Conservation (phyloP, 2,329 filamentous ascomycete species). For the Penicillium janthinellum region DNA sequence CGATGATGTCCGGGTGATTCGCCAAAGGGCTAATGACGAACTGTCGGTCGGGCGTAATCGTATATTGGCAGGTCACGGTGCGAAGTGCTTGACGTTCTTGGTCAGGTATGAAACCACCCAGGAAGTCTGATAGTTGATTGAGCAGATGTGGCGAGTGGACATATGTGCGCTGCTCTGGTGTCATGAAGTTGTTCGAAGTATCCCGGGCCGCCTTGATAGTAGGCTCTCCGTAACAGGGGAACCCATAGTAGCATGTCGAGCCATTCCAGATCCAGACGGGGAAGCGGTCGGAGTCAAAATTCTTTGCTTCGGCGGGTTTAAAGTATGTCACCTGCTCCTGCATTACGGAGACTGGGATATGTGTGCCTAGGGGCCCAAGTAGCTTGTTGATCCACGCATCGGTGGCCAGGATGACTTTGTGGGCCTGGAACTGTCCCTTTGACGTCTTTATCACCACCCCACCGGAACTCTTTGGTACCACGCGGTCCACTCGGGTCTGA, state of each 20-base stretch:
- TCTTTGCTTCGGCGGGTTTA: slow-evolving; percentile 23
- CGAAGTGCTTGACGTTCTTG: slow-evolving; percentile 25
- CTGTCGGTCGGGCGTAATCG: slow-evolving; percentile 32
- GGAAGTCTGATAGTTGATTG: slow-evolving; percentile 24
- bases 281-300: slow-evolving; percentile 21
- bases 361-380: slow-evolving; percentile 21
- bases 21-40: slow-evolving; percentile 32
- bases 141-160: slow-evolving; percentile 29
- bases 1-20: slow-evolving; percentile 25
- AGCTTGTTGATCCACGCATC: slow-evolving; percentile 33
- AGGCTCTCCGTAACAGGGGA: slow-evolving; percentile 31
- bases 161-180: slow-evolving; percentile 31
- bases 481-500: slow-evolving; percentile 22
- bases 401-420: slow-evolving; percentile 28
- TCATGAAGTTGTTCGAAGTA: slow-evolving; percentile 28
- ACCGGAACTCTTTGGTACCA: slow-evolving; percentile 18
- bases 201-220: slow-evolving; percentile 33
- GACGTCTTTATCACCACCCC: slow-evolving; percentile 27
- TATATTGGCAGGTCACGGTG: slow-evolving; percentile 34
- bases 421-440: slow-evolving; percentile 21
- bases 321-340: slow-evolving; percentile 35
- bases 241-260: slow-evolving; percentile 28
- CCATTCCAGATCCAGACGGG: slow-evolving; percentile 33
- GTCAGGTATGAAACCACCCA: slow-evolving; percentile 27
- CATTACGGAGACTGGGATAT: slow-evolving; percentile 30